Evolutionary conservation across 129 eudicot species (phyloP).

Genomic region (Deinandra increscens): DNA sequence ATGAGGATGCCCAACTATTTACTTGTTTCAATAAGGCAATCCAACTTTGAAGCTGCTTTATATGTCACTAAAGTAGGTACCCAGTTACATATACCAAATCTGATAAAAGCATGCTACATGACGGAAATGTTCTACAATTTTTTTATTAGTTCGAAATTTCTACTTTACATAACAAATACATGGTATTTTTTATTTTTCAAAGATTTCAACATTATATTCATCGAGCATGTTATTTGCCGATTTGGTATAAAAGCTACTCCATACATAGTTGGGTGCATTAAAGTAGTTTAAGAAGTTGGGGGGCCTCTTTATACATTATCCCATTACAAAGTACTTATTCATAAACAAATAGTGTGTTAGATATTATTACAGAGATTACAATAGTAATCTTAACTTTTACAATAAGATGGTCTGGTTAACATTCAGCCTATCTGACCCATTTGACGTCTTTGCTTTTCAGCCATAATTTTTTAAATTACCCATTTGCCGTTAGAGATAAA

Average conservation of each 20-base stretch:
- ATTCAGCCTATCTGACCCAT: not conserved
- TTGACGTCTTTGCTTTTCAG: constrained; percentile 8
- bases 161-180: no score
- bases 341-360: not conserved
- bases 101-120: not conserved
- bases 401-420: not conserved
- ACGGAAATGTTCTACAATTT: not conserved
- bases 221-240: not conserved
- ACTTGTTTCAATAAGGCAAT: not conserved
- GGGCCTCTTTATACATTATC: not conserved
- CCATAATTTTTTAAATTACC: not conserved
- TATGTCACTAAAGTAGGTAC: not conserved
- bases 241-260: not conserved
- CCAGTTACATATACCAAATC: not conserved
- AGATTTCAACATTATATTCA: not conserved
- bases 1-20: not conserved
- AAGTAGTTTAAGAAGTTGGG: not conserved
- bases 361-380: not conserved
- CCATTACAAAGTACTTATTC: not conserved
- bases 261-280: not conserved
- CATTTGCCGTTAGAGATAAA: not conserved
- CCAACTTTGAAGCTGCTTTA: not conserved
- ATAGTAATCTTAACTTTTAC: not conserved
- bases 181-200: no score
- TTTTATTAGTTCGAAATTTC: not conserved